Conservation (phyloP, 2,329 filamentous ascomycete species). For the Diaporthe sp. region DNA sequence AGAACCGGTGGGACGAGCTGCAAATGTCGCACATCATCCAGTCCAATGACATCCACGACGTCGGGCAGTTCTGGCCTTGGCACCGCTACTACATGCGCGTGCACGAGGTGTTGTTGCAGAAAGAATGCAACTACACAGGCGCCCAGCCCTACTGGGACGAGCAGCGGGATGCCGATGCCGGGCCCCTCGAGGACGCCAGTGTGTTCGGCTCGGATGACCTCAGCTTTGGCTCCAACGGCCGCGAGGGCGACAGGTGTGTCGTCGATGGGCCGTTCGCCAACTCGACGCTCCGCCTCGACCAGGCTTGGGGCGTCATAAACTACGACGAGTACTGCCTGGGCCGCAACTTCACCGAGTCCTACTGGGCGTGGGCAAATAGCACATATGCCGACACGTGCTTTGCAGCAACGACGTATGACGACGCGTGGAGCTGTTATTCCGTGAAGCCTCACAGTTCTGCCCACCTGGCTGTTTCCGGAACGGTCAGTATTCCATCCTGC, state of each 20-base stretch:
- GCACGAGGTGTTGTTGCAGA: constrained; percentile 51
- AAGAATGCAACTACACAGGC: constrained; percentile 49
- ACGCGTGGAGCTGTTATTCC: constrained; percentile 46
- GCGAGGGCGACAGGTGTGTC: constrained; percentile 51
- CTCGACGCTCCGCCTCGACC: constrained; percentile 47
- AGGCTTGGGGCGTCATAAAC: constrained; percentile 11
- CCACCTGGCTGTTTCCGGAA: constrained; percentile 44
- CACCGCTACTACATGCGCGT: constrained; percentile 52
- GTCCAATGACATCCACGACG: constrained; percentile 49
- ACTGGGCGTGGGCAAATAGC: constrained; percentile 29
- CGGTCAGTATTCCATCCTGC: constrained; percentile 16
- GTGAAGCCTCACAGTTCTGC: constrained; percentile 45
- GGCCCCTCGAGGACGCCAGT: constrained; percentile 44
- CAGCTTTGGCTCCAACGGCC: constrained; percentile 47
- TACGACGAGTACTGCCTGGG: constrained; percentile 32
- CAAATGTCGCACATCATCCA: constrained; percentile 51
- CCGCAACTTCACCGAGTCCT: constrained; percentile 18
- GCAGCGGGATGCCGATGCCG: constrained; percentile 49
- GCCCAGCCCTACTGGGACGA: constrained; percentile 55
- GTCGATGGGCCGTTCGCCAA: constrained; percentile 53
- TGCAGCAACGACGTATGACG: constrained; percentile 38
- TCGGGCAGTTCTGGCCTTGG: constrained; percentile 53
- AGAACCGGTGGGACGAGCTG: constrained; percentile 52
- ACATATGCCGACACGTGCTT: constrained; percentile 26
- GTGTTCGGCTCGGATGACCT: constrained; percentile 48